Conservation (phyloP, 352 stramenopile genomes). For the Globisporangium cylindrosporum region DNA sequence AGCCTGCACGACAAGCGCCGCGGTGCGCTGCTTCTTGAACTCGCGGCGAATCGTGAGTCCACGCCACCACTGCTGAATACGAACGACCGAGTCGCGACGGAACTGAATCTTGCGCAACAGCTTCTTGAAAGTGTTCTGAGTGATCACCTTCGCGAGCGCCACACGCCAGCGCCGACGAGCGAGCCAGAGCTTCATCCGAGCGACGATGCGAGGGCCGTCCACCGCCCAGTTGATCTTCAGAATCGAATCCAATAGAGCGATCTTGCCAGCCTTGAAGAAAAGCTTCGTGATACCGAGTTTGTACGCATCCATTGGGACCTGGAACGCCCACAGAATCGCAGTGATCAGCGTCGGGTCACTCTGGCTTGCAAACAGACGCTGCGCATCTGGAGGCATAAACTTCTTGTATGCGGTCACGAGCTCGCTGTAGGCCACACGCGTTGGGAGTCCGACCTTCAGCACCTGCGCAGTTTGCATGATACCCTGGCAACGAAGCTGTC, state of each 20-base stretch:
- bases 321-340: constrained; percentile 84
- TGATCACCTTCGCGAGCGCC: constrained; percentile 60
- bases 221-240: constrained; percentile 72
- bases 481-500: constrained; percentile 80
- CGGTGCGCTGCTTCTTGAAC: constrained; percentile 80
- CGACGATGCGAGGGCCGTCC: constrained; percentile 56
- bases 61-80: constrained; percentile 87
- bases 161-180: constrained; percentile 71
- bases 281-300: constrained; percentile 77
- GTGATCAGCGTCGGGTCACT: constrained; percentile 73
- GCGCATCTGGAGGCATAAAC: constrained; percentile 62
- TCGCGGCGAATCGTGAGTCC: constrained; percentile 63
- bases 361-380: constrained; percentile 69
- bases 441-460: constrained; percentile 83
- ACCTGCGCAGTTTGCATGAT: constrained; percentile 89
- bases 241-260: constrained; percentile 70
- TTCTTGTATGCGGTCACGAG: constrained; percentile 68
- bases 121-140: constrained; percentile 51
- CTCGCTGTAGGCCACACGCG: constrained; percentile 74
- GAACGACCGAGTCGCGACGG: constrained; percentile 51
- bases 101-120: constrained; percentile 64
- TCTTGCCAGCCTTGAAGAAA: constrained; percentile 78
- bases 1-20: constrained; percentile 70
- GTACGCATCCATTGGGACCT: constrained; percentile 74
- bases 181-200: constrained; percentile 68